Base-by-base conservation (phyloP, 345 rosid species). In the Euphorbia tirucalli region DNA sequence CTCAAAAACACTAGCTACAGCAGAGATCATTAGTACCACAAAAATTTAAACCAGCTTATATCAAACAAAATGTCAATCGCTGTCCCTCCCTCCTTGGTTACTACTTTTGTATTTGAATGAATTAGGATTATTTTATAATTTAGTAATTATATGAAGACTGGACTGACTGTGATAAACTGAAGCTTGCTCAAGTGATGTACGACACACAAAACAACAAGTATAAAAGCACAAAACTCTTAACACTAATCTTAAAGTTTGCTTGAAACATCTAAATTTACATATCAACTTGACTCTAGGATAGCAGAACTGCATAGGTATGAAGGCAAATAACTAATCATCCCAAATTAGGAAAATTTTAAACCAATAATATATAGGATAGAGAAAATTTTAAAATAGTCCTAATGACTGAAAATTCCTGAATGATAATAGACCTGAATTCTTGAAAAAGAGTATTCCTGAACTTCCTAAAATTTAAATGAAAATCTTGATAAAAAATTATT, bases 101-200 rank as follows among this genome's bases (percentile, higher is more conserved):
- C n/a, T n/a, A n/a, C n/a, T n/a, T n/a, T n/a, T n/a, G n/a, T n/a
- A n/a, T n/a, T n/a, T n/a, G n/a, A n/a, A n/a, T n/a, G n/a, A n/a
- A n/a, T n/a, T n/a, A n/a, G n/a, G n/a, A 56, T 56, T 43, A 39
- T 28, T 11, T 35, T 30, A 61, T 37, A 19, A 37, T 18, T 19
- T 35, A 56, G 60, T 9, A 24, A 56, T 22, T 56, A 56, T 56
- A 1, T 56, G 60, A 56, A 19, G 70, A 66, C 27, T 66, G 30
- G 10, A 49, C 48, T 24, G 28, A 14, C 24, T 15, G 50, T 35
- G 11, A 31, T n/a, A 21, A 30, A 41, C 13, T 61, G 41, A 35
- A 62, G 28, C 52, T 46, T 6, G 52, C 11, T 46, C 0, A 46
- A 46, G 52, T 39, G 19, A 22, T 22, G 0, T 56, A 56, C 4